These are phyloP conservation scores for Trichoderma semiorbis DNA, from an alignment of 2,329 filamentous ascomycete species.

Conservation along the genomic window DNA sequence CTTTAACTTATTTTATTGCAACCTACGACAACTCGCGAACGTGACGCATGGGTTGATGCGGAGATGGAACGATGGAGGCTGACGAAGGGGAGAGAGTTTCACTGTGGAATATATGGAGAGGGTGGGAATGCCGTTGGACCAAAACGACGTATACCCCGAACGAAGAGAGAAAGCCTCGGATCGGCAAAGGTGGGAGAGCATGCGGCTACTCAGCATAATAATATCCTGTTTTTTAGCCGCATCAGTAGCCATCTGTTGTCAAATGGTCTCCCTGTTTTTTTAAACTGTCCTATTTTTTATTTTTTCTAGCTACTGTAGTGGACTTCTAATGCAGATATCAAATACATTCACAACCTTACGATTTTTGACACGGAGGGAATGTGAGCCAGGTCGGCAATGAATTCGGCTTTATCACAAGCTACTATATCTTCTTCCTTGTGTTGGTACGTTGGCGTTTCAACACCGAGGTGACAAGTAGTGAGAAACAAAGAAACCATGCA, in stretches of 20 bases:
- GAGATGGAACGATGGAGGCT: slow-evolving; percentile 32
- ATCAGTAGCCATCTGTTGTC: slow-evolving; percentile 31
- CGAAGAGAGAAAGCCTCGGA: slow-evolving; percentile 19
- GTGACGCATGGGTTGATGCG: slow-evolving; percentile 26
- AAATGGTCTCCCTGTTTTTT: slow-evolving; percentile 28
- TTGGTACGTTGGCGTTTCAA: background rate
- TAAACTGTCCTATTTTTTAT: slow-evolving; percentile 25
- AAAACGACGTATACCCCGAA: slow-evolving; percentile 23
- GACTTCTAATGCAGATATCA: slow-evolving; percentile 63
- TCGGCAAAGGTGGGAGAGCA: slow-evolving; percentile 16
- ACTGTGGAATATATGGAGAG: slow-evolving; percentile 17
- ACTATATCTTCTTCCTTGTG: background rate
- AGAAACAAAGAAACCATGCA: background rate
- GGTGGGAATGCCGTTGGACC: slow-evolving; percentile 16
- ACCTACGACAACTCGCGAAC: slow-evolving; percentile 20
- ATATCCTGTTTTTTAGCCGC: slow-evolving; percentile 23
- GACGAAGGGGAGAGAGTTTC: slow-evolving; percentile 24
- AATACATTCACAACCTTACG: slow-evolving; percentile 39
- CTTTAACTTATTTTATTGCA: slow-evolving; percentile 24
- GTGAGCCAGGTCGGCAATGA: background rate
- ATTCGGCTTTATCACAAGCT: background rate
- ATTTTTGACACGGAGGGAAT: background rate
- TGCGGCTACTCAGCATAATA: slow-evolving; percentile 20
- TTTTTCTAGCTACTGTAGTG: slow-evolving; percentile 53
- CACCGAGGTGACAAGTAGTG: background rate